A percentile compares a stretch with the other conserved stretches of the same genome.
Conservation (phyloP, 768 basidiomycete genomes). For the Phylloporus arenicola region DNA sequence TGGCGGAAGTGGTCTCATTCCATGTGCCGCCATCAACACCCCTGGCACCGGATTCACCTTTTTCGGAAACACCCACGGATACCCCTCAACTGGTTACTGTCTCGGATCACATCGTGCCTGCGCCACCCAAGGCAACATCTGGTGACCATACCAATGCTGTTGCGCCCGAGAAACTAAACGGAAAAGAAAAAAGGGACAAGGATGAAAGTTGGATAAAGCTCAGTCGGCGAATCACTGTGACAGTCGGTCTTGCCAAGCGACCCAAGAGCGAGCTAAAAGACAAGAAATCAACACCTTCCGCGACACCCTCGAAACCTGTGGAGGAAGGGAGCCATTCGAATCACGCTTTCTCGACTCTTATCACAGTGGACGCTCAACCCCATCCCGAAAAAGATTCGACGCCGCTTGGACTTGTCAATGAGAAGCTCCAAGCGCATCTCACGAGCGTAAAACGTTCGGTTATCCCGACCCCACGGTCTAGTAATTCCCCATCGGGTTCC, state of each 20-base stretch:
- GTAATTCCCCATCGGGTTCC: slow-evolving; percentile 16
- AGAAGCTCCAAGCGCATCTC: slow-evolving; percentile 21
- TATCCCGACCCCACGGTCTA: slow-evolving; percentile 15
- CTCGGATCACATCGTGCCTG: slow-evolving; percentile 2
- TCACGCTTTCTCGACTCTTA: slow-evolving; percentile 7
- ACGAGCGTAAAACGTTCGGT: slow-evolving; percentile 24
- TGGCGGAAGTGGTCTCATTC: not conserved
- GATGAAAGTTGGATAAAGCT: slow-evolving; percentile 58
- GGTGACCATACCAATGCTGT: slow-evolving; percentile 34
- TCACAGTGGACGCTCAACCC: slow-evolving; percentile 3
- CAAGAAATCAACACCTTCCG: slow-evolving; percentile 21
- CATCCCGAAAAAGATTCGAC: slow-evolving; percentile 17
- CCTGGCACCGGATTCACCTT: slow-evolving; percentile 6
- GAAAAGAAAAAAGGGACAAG: slow-evolving; percentile 36
- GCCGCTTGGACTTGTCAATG: slow-evolving; percentile 24
- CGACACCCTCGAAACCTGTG: slow-evolving; percentile 29
- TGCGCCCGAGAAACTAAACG: slow-evolving; percentile 30
- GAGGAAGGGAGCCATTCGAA: slow-evolving; percentile 10
- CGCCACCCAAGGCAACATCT: slow-evolving; percentile 9
- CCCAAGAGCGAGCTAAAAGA: slow-evolving; percentile 21
- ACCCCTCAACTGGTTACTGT: slow-evolving; percentile 4
- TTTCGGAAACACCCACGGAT: slow-evolving; percentile 14
- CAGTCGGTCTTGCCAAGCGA: slow-evolving; percentile 40
- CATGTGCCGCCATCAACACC: slow-evolving; percentile 4
- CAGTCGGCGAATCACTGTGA: slow-evolving; percentile 56